A percentile compares a stretch with the other conserved stretches of the same genome.
phyloP scores from a whole-genome alignment of 2,329 filamentous ascomycete genomes.

The Calonectria crousiana region DNA sequence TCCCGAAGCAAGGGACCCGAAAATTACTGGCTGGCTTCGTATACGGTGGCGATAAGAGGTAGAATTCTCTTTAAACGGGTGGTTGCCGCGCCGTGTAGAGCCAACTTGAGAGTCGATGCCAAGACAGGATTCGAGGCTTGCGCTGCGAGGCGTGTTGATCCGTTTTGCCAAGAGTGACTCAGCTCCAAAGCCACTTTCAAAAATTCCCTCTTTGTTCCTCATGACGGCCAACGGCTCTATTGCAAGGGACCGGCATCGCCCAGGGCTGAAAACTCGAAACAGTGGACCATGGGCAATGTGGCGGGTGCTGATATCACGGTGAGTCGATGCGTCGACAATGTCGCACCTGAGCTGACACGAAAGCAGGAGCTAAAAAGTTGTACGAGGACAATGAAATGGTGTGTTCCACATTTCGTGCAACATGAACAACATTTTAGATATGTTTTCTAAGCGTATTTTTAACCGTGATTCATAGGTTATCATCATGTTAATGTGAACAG shows the following conservation, averaged over 20 bases:
- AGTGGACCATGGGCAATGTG: background rate
- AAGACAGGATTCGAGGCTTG: background rate
- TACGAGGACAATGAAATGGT: background rate
- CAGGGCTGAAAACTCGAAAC: background rate
- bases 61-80: background rate
- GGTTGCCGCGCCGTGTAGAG: background rate
- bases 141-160: background rate
- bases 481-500: background rate
- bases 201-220: background rate
- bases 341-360: background rate
- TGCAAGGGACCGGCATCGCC: background rate
- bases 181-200: background rate
- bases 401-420: background rate
- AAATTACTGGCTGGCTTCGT: background rate
- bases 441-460: background rate
- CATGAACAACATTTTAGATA: background rate
- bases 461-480: background rate
- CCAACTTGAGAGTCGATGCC: background rate
- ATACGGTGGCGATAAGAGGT: background rate
- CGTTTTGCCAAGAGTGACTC: constrained; percentile 1
- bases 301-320: background rate
- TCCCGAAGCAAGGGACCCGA: background rate
- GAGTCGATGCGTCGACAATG: background rate
- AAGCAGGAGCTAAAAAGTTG: background rate
- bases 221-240: background rate